A percentile compares a stretch with the other conserved stretches of the same genome.
Evolutionary conservation across 495 filamentous ascomycete genomes (phyloP).

Genomic region (Neurospora africana): DNA sequence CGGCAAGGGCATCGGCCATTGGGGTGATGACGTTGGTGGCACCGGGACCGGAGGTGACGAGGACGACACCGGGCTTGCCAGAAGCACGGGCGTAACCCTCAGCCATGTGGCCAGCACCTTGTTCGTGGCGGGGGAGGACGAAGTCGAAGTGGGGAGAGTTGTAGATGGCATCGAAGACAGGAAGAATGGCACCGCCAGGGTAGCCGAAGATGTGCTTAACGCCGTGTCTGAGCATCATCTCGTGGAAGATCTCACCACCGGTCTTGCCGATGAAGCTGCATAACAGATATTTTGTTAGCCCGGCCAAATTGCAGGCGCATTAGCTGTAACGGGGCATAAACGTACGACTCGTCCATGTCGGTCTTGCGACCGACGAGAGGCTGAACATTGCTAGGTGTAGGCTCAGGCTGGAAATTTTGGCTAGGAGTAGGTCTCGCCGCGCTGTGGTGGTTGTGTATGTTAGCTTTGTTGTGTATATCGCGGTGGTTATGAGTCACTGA

Average conservation of each 20-base stretch:
- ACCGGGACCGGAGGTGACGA: slow-evolving; percentile 70
- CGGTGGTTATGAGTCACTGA: slow-evolving; percentile 14
- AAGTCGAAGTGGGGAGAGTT: slow-evolving; percentile 70
- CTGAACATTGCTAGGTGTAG: slow-evolving; percentile 48
- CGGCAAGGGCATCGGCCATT: slow-evolving; percentile 68
- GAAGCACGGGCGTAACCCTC: slow-evolving; percentile 67
- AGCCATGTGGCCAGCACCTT: slow-evolving; percentile 75
- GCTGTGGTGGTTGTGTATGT: slow-evolving; percentile 15
- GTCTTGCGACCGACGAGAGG: slow-evolving; percentile 51
- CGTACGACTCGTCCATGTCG: slow-evolving; percentile 68
- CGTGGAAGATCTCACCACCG: slow-evolving; percentile 95
- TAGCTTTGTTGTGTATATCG: slow-evolving; percentile 6
- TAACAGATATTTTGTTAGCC: slow-evolving; percentile 16
- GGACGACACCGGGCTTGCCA: slow-evolving; percentile 64
- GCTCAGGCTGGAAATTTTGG: slow-evolving; percentile 54
- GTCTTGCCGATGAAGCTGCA: slow-evolving; percentile 83
- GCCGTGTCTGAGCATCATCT: slow-evolving; percentile 91
- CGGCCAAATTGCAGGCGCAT: slow-evolving; percentile 6
- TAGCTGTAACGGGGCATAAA: slow-evolving; percentile 10
- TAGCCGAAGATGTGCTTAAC: slow-evolving; percentile 89
- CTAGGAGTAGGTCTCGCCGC: slow-evolving; percentile 46
- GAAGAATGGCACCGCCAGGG: slow-evolving; percentile 71
- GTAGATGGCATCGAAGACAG: slow-evolving; percentile 75
- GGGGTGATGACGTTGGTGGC: slow-evolving; percentile 73
- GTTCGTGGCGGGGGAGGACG: slow-evolving; percentile 68